Evolutionary conservation across 1,284 basidiomycete genomes (phyloP).

Genomic region (Laetiporus sulphureus): DNA sequence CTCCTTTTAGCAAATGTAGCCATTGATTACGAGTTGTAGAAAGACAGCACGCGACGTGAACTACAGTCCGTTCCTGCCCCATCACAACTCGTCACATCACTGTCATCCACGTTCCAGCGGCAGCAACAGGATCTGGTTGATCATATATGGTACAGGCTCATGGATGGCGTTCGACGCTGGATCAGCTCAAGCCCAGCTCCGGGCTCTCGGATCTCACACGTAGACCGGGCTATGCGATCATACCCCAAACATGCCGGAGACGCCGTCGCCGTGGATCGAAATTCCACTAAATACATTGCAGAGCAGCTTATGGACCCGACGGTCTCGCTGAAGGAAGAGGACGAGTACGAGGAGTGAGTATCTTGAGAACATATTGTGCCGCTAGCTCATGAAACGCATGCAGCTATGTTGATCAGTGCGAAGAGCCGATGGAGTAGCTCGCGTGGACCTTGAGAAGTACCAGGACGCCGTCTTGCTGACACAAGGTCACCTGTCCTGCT

Average conservation of each 20-base stretch:
- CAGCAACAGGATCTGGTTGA: slow-evolving; percentile 13
- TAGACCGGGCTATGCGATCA: slow-evolving; percentile 27
- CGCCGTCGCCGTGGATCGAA: slow-evolving; percentile 30
- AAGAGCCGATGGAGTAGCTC: slow-evolving; percentile 43
- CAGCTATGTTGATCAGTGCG: slow-evolving; percentile 69
- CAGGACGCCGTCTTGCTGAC: slow-evolving; percentile 43
- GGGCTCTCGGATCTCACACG: slow-evolving; percentile 34
- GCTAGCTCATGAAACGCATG: background rate
- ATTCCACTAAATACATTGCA: slow-evolving; percentile 62
- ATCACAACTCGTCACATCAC: slow-evolving; percentile 31
- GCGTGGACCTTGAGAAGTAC: slow-evolving; percentile 53
- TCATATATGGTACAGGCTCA: slow-evolving; percentile 39
- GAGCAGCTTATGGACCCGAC: slow-evolving; percentile 57
- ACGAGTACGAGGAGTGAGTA: slow-evolving; percentile 74
- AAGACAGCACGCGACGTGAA: slow-evolving; percentile 64
- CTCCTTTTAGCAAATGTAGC: background rate
- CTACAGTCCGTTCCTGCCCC: slow-evolving; percentile 67
- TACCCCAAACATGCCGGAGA: slow-evolving; percentile 24
- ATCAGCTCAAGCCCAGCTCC: slow-evolving; percentile 47
- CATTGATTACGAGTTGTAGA: slow-evolving; percentile 27
- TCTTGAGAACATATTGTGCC: background rate
- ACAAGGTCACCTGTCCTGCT: slow-evolving; percentile 33
- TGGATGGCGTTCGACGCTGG: slow-evolving; percentile 69
- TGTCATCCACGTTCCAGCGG: slow-evolving; percentile 41
- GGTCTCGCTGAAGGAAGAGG: slow-evolving; percentile 57